These are phyloP conservation scores for Barnettozyma siamensis DNA, from an alignment of 805 yeast genomes.

Conservation along the genomic window DNA sequence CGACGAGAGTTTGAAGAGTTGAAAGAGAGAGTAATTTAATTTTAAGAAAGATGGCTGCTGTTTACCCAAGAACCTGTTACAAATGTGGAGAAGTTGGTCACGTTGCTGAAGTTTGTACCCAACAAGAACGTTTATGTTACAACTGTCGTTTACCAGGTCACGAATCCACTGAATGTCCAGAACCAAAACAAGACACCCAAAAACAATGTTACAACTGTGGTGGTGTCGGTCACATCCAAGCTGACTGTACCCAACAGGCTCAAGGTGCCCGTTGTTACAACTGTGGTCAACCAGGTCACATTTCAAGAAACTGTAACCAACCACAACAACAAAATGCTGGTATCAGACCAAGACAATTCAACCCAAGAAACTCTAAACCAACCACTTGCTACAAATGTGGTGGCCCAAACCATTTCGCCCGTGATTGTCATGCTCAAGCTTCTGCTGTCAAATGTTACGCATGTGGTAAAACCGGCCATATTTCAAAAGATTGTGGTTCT, in stretches of 20 bases:
- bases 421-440: conserved; percentile 75
- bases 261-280: conserved; percentile 70
- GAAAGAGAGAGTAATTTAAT: too few species aligned
- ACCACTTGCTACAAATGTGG: conserved; percentile 86
- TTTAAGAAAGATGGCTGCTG: conserved; percentile 24
- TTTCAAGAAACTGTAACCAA: conserved; percentile 69
- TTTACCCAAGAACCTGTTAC: conserved; percentile 72
- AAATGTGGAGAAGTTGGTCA: conserved; percentile 92
- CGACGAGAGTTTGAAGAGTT: neutral
- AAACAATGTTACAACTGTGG: conserved; percentile 95
- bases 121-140: conserved; percentile 83
- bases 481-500: conserved; percentile 73
- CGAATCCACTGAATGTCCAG: conserved; percentile 82
- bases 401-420: conserved; percentile 89
- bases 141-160: conserved; percentile 89
- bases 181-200: conserved; percentile 76
- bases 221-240: conserved; percentile 81
- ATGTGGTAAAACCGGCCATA: conserved; percentile 88
- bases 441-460: conserved; percentile 78
- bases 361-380: conserved; percentile 27
- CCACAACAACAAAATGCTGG: conserved; percentile 27
- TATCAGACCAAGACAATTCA: conserved; percentile 14
- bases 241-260: conserved; percentile 63
- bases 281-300: conserved; percentile 75
- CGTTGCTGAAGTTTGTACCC: conserved; percentile 82